Evolutionary conservation across 2,329 filamentous ascomycete genomes (phyloP), one percentile per base, ranked within the genome.

Genomic region (Penicillium sclerotigenum): DNA sequence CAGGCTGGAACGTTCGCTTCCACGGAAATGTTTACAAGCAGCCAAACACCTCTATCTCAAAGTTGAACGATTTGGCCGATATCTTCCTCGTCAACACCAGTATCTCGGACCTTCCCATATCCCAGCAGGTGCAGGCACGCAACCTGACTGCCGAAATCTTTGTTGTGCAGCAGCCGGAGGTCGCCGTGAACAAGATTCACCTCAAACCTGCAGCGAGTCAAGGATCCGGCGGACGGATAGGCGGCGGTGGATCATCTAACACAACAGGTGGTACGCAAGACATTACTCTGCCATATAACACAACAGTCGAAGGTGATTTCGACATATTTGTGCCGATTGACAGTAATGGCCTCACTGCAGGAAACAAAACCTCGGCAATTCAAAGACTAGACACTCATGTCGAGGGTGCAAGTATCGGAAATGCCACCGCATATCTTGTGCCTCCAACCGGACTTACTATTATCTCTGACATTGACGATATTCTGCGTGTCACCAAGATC

Each of bases 21-120:
- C 89, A 88, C 62, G 89, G 89, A 63, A 91, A 91, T 66, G 86
- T 91, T n/a, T 92, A 87, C 79, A 91, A 91, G 71, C 82, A 88
- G 59, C 89, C 89, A 1, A 83, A 89, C 57, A 86, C 88, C 33
- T 82, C 81, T 1, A 78, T 84, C 62, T 75, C 78, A 33, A 88
- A 84, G 63, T 76, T 92, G 43, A 81, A 92, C 62, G 79, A 86
- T 36, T 77, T 91, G 4, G 87, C 88, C 55, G 85, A 91, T 61
- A 71, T 84, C 31, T 90, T 91, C 73, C 79, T 92, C 10, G 81
- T 90, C 56, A 86, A 81, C 47, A 84, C 83, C 6, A 79, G 80
- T 52, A 81, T 91, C 34, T 71, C 82, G 10, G 73, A 85, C 14
- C 79, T 92, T 5, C 79, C 83, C 1, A 67, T 79, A 1, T 73